Evolutionary conservation across 257 asterid species (phyloP), one percentile per base, ranked within the genome.

Genomic region (Coffea eugenioides): DNA sequence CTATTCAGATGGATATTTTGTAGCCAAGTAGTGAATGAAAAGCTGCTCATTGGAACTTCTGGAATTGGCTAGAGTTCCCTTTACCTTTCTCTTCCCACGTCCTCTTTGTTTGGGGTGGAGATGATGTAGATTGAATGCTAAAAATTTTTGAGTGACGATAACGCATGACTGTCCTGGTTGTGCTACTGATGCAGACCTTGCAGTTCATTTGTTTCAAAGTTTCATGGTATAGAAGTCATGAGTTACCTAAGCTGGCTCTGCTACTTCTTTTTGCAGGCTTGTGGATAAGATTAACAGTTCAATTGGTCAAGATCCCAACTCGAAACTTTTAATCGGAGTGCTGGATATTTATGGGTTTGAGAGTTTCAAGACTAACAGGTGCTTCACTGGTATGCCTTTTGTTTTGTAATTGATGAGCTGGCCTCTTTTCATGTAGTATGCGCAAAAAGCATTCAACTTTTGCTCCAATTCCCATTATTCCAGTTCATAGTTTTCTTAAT

Each of bases 341-440:
- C 91, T 88, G 83, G 90, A 88, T 81, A 86, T 88, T 41, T 86
- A 88, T 49, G 91, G 91, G 70, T 88, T 88, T 82, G 91, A 88
- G 76, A 88, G 91, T 84, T 88, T 88, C 87, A 88, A 88, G 91
- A 86, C 91, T 83, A 88, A 88, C 88, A 88, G 91, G 91, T 88
- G 90, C 87, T 86, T 88, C 76, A 82, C 78, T 83, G 88, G 89
- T 83, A 82, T 49, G 85, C 87, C 36, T 84, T 78, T 82, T 73
- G 74, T 78, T 83, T 82, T 73, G 67, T 71, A 34, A 34, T 65
- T 69, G 43, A 71, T 49, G 84, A 52, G 52, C 61, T 85, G 76
- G 73, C 79, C 80, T 77, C 54, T 51, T 27, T 67, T 54, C 46
- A 62, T 67, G 36, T 64, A 45, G 51, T 71, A 68, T 20, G 20